Percentiles rank a stretch among this genome's conserved stretches.
These are phyloP conservation scores for Exophiala bonariae DNA, from an alignment of 2,329 filamentous ascomycete species.

Conservation along the genomic window DNA sequence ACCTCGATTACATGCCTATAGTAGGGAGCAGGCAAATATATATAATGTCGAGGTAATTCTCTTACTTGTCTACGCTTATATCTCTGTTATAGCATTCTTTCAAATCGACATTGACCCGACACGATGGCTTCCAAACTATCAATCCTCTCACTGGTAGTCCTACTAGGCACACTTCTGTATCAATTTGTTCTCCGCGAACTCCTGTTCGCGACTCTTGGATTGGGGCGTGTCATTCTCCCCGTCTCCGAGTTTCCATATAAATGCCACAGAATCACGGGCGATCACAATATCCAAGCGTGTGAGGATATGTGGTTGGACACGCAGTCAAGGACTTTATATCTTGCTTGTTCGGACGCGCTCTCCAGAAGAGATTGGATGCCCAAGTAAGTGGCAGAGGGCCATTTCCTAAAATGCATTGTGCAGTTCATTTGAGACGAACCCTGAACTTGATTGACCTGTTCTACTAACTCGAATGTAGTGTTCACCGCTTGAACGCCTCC, in stretches of 20 bases:
- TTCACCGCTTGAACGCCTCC: slow-evolving; percentile 26
- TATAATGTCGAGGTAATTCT: too few species aligned
- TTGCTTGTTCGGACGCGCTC: slow-evolving; percentile 28
- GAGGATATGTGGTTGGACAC: slow-evolving; percentile 34
- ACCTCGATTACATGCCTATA: too few species aligned
- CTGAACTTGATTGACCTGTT: neutral
- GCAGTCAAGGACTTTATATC: slow-evolving; percentile 29
- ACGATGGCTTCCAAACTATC: slow-evolving; percentile 2
- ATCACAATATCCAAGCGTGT: slow-evolving; percentile 32
- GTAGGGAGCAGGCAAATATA: too few species aligned
- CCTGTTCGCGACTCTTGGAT: slow-evolving; percentile 33
- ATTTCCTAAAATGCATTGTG: neutral
- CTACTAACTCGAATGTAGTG: too few species aligned
- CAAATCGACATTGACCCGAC: too few species aligned
- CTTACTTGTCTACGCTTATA: too few species aligned
- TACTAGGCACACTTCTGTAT: slow-evolving; percentile 30
- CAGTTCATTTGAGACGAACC: neutral
- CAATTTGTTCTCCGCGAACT: slow-evolving; percentile 31
- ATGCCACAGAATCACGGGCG: slow-evolving; percentile 28
- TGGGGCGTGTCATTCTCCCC: slow-evolving; percentile 32
- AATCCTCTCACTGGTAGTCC: slow-evolving; percentile 16
- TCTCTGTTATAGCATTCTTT: too few species aligned
- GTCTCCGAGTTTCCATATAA: slow-evolving; percentile 35
- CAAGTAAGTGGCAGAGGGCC: slow-evolving; percentile 13
- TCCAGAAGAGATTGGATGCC: slow-evolving; percentile 29